A percentile compares a stretch with the other conserved stretches of the same genome.
Evolutionary conservation across 1,284 basidiomycete species (phyloP).

Genomic region (Ustilago hordei): DNA sequence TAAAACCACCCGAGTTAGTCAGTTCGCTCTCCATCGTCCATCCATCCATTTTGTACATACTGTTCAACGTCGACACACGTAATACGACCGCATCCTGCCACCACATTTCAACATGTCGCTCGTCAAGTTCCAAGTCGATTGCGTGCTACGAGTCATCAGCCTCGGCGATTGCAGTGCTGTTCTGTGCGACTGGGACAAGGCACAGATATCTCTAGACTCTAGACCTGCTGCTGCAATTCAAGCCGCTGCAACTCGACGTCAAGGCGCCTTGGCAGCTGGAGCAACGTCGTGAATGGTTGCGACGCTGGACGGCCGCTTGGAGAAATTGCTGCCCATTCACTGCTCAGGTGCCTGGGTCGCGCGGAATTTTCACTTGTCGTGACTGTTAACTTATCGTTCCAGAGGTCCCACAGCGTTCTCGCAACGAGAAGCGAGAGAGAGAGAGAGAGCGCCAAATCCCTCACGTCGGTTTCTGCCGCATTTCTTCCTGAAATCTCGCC

Average conservation of each 20-base stretch:
- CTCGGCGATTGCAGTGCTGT: too few species aligned
- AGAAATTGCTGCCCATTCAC: constrained; percentile 2
- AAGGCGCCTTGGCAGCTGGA: not conserved
- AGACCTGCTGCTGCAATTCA: not conserved
- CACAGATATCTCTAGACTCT: not conserved
- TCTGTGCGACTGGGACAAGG: too few species aligned
- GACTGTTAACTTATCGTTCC: constrained; percentile 46
- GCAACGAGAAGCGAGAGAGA: not conserved
- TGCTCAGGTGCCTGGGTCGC: constrained; percentile 1
- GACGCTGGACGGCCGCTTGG: too few species aligned
- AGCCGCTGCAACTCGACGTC: not conserved
- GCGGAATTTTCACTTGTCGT: not conserved
- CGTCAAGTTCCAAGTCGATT: constrained; percentile 15
- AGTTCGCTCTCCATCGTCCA: too few species aligned
- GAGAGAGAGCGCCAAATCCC: not conserved
- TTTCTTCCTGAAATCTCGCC: not conserved
- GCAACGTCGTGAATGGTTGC: not conserved
- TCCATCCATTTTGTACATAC: too few species aligned
- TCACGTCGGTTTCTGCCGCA: constrained; percentile 3
- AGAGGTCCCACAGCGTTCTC: constrained; percentile 34
- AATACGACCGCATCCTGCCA: too few species aligned
- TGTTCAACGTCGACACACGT: too few species aligned
- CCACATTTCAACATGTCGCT: not conserved
- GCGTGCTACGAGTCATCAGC: constrained; percentile 14
- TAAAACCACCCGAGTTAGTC: too few species aligned